Evolutionary conservation across 176 grass and related monocot genomes (phyloP).

Genomic region (Carex pumila): DNA sequence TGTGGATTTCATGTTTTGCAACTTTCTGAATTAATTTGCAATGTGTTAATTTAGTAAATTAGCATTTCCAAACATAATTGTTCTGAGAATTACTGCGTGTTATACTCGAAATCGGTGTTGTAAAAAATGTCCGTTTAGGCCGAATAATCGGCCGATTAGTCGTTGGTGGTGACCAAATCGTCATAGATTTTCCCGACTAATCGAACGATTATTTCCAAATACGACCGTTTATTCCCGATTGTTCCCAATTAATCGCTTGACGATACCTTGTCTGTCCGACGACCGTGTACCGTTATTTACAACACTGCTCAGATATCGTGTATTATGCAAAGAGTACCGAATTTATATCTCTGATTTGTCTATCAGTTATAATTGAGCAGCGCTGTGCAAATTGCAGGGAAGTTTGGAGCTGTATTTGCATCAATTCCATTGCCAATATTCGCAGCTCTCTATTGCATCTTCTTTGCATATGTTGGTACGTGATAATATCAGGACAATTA

Average conservation of each 20-base stretch:
- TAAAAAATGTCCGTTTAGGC: too few species aligned
- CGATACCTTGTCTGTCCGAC: too few species aligned
- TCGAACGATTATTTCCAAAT: too few species aligned
- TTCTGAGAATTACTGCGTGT: neutral
- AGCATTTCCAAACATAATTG: neutral
- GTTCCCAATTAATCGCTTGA: too few species aligned
- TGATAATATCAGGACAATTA: conserved; percentile 6
- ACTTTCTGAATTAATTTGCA: neutral
- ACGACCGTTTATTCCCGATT: too few species aligned
- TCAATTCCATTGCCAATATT: conserved; percentile 94
- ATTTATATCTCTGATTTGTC: neutral
- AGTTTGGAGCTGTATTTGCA: conserved; percentile 98
- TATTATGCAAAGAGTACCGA: neutral
- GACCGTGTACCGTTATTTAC: too few species aligned
- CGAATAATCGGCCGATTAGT: too few species aligned
- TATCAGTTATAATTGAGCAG: neutral
- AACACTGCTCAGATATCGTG: neutral
- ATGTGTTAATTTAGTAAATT: neutral
- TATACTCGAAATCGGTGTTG: neutral
- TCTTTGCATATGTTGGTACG: conserved; percentile 98
- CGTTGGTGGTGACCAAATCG: too few species aligned
- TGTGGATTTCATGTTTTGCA: neutral
- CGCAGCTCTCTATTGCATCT: conserved; percentile 91
- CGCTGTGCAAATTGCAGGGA: conserved; percentile 41
- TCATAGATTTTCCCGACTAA: too few species aligned